Conservation (phyloP, 768 basidiomycete species). For the Boletus speciosus region DNA sequence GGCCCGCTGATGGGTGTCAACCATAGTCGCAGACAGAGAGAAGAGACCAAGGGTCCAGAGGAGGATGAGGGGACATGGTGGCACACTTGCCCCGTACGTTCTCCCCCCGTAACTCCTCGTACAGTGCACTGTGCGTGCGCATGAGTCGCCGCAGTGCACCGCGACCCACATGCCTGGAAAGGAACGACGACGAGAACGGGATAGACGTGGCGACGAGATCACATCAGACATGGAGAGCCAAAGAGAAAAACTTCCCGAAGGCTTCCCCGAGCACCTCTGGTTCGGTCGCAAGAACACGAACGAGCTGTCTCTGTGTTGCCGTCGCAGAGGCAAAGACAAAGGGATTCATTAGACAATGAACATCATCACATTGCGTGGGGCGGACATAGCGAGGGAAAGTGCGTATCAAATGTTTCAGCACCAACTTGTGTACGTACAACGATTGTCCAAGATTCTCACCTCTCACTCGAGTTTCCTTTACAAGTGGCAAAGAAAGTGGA, state of each 20-base stretch:
- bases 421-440: neutral
- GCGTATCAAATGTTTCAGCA: conserved; percentile 14
- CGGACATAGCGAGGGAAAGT: neutral
- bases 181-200: conserved; percentile 60
- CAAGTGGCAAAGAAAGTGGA: neutral
- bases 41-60: no score
- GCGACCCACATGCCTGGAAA: conserved; percentile 55
- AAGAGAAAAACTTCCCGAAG: conserved; percentile 63
- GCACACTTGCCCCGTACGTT: conserved; percentile 61
- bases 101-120: conserved; percentile 70
- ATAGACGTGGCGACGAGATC: conserved; percentile 76
- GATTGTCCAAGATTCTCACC: neutral
- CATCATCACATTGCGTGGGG: neutral
- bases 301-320: conserved; percentile 50
- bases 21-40: no score
- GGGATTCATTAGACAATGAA: neutral
- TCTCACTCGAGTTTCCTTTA: no score
- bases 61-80: no score
- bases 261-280: conserved; percentile 59
- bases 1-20: no score
- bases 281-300: conserved; percentile 60
- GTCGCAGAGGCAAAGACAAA: neutral
- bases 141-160: conserved; percentile 63
- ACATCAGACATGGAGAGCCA: conserved; percentile 86
- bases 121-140: conserved; percentile 65